Evolutionary conservation across 2,329 filamentous ascomycete species (phyloP).

Genomic region (Botrytis medusae): DNA sequence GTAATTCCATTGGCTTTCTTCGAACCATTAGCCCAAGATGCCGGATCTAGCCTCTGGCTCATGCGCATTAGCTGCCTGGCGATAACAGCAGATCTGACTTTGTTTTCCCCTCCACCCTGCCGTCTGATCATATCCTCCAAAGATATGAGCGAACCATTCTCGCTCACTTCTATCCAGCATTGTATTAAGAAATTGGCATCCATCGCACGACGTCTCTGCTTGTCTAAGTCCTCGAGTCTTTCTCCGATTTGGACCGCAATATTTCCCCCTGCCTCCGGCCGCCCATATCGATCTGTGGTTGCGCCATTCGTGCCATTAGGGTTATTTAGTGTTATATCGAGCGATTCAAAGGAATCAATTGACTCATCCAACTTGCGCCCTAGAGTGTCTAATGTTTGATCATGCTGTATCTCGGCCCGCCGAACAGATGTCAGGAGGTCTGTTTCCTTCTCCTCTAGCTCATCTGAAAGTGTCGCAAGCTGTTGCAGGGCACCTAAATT

Average conservation of each 20-base stretch:
- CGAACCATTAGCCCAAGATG: conserved; percentile 65
- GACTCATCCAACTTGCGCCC: conserved; percentile 89
- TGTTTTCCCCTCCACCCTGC: conserved; percentile 83
- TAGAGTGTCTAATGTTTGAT: conserved; percentile 83
- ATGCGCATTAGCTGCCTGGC: conserved; percentile 91
- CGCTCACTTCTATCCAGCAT: conserved; percentile 94
- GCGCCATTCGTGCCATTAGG: conserved; percentile 47
- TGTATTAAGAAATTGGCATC: conserved; percentile 95
- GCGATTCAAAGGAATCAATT: conserved; percentile 85
- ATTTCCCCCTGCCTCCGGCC: conserved; percentile 68
- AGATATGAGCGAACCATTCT: conserved; percentile 81
- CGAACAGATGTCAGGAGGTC: conserved; percentile 88
- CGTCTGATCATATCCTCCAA: conserved; percentile 79
- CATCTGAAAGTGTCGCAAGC: conserved; percentile 70
- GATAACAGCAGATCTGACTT: conserved; percentile 91
- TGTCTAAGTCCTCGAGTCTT: conserved; percentile 88
- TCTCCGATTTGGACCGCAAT: conserved; percentile 94
- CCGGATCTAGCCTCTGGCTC: conserved; percentile 82
- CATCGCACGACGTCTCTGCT: conserved; percentile 82
- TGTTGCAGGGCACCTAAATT: conserved; percentile 61
- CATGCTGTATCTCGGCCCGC: conserved; percentile 87
- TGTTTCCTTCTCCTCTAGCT: conserved; percentile 86
- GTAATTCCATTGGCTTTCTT: conserved; percentile 53
- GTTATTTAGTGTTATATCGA: conserved; percentile 79
- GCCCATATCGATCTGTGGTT: conserved; percentile 48